Evolutionary conservation across 1,284 basidiomycete species (phyloP), one percentile per base, ranked within the genome.

Genomic region (Somion occarium): DNA sequence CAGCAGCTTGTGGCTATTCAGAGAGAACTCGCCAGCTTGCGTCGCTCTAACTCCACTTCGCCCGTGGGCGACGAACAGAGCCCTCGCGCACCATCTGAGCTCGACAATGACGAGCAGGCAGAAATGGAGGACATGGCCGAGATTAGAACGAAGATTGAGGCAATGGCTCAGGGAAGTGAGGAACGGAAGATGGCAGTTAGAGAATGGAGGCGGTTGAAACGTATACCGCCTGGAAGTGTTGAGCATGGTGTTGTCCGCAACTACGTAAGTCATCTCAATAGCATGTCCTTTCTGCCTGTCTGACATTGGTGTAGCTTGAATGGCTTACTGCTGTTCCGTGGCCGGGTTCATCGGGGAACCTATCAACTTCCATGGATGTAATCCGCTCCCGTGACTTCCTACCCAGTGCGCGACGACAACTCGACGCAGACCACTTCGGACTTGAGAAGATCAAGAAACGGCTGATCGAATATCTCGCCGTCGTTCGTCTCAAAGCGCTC

Each of bases 1-100:
- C 92, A 95, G 64, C 93, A 95, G 64, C 81, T 93, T 44, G 85
- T 89, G 25, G 91, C 89, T 9, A 94, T 95, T 59, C 89, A 93
- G 61, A 85, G 90, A 48, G 93, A 96, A 68, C 77, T 95, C 11
- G 82, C 85, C 37, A 73, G 72, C 15, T 73, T 91, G n/a, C 64
- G 75, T 15, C 65, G 61, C n/a, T 47, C 56, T 53, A 44, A 25
- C 52, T 42, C 30, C 20, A 45, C 38, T 22, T n/a, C 23, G 37
- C 11, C 27, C 11, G 42, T 41, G 26, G 25, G 44, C 12, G 44
- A 53, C 26, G 44, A 37, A 25, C 26, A 47, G 12, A 11, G 13
- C 44, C 26, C 22, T 39, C 3, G 24, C 50, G 23, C 49, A 9
- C 51, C 30, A 55, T 76, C 77, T 3, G 86, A 89, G 55, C 64